Evolutionary conservation across 1,284 basidiomycete species (phyloP).

Genomic region (Boletus semigastroideus): DNA sequence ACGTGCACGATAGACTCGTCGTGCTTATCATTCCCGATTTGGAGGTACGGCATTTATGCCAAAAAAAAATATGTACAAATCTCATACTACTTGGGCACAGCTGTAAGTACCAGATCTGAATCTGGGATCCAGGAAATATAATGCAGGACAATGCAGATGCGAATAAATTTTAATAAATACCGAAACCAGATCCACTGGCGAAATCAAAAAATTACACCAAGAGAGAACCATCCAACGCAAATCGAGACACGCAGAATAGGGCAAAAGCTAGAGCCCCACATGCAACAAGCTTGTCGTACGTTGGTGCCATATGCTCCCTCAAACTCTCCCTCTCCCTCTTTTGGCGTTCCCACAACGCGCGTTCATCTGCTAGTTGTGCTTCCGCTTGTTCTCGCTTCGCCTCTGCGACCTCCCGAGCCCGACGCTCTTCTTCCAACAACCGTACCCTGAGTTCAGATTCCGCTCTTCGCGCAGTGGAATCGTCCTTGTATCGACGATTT

Average conservation of each 20-base stretch:
- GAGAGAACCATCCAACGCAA: slow-evolving; percentile 8
- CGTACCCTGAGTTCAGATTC: slow-evolving; percentile 12
- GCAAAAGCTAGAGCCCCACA: slow-evolving; percentile 17
- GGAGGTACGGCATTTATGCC: too few relatives aligned
- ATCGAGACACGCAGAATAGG: slow-evolving; percentile 17
- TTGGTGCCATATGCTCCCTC: neutral
- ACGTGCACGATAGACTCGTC: too few relatives aligned
- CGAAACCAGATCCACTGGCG: neutral
- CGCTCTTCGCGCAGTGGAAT: slow-evolving; percentile 7
- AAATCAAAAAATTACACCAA: neutral
- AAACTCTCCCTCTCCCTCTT: slow-evolving; percentile 8
- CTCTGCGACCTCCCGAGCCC: slow-evolving; percentile 15
- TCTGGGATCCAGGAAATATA: neutral
- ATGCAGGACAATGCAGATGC: neutral
- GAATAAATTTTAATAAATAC: slow-evolving; percentile 9
- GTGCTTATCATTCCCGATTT: too few relatives aligned
- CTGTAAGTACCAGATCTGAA: neutral
- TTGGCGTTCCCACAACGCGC: slow-evolving; percentile 12
- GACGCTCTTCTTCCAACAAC: slow-evolving; percentile 12
- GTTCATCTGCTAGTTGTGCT: neutral
- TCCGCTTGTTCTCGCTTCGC: slow-evolving; percentile 12
- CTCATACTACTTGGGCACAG: too few relatives aligned
- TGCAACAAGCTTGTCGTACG: slow-evolving; percentile 10
- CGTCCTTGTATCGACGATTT: slow-evolving; percentile 15
- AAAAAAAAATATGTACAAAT: too few relatives aligned